These are phyloP conservation scores for Vaucheria bursata DNA, from an alignment of 352 stramenopile genomes.

Conservation along the genomic window DNA sequence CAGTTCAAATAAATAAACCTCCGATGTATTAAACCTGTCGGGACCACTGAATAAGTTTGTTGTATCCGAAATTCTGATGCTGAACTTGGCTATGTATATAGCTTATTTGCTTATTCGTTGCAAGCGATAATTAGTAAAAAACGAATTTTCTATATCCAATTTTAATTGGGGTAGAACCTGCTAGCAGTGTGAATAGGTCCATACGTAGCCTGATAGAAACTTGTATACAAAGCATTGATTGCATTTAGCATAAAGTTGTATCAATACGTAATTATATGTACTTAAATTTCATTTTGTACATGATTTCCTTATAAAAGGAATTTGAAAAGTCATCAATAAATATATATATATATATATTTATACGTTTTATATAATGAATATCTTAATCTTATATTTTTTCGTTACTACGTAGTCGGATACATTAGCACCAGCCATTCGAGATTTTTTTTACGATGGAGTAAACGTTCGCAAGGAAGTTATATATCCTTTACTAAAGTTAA, in stretches of 20 bases:
- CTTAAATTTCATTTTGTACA: background rate
- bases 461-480: background rate
- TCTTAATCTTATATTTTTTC: background rate
- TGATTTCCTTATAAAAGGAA: background rate
- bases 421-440: background rate
- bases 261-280: background rate
- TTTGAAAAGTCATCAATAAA: background rate
- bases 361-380: background rate
- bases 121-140: background rate
- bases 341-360: background rate
- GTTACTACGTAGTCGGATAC: constrained; percentile 3
- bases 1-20: background rate
- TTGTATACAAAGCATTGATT: background rate
- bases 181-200: too few relatives aligned
- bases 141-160: background rate
- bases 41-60: background rate
- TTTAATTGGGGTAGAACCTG: background rate
- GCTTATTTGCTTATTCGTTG: background rate
- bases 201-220: background rate
- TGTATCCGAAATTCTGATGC: background rate
- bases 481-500: background rate
- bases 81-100: background rate
- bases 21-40: background rate
- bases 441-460: constrained; percentile 3
- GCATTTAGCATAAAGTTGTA: background rate